Base-by-base conservation (phyloP, 202 grass and related monocot species). In the Elaeis oleifera region DNA sequence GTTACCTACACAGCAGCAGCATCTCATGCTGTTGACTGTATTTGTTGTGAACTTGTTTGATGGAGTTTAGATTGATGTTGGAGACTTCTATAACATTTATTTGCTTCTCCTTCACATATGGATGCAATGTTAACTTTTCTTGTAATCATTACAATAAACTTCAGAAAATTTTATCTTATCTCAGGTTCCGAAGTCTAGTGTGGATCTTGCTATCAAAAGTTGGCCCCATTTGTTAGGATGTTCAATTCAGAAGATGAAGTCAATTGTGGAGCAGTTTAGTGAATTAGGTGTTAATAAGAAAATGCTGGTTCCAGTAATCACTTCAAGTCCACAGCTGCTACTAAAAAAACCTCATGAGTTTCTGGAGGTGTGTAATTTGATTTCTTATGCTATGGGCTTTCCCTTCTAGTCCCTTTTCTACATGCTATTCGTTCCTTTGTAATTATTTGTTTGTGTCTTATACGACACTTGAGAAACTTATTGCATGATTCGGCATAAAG, bases 221-320 rank as follows among this genome's bases (percentile, higher is more conserved):
- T 96, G 91, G 91, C 84, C 91, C 26, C 91, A 88, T 70, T 76
- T 89, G 64, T 74, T 96, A 69, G 87, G 87, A 60, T 88, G 76
- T 54, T 96, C 84, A 32, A 73, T 80, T 65, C 74, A 52, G 88
- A 90, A 72, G 74, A 78, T 96, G 65, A 85, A 74, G 65, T 54
- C 65, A 68, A 63, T 80, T 67, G 49, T 96, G 31, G 67, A 85
- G 24, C 54, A 72, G 65, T 81, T 96, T 83, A 67, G 67, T 78
- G 81, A 81, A 71, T 54, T 96, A 52, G 76, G 83, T 54, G 64
- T 88, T 74, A 80, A 52, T 76, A 85, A 78, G 64, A 85, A 83
- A 80, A 90, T 72, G 79, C 48, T 81, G 64, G 68, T 83, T 58
- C 84, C 84, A 68, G 64, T 96, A 61, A 80, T 96, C 72, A 88